Percentiles rank a stretch among this genome's conserved stretches.
These are phyloP conservation scores for Haberlea rhodopensis DNA, from an alignment of 257 asterid genomes.

Conservation along the genomic window DNA sequence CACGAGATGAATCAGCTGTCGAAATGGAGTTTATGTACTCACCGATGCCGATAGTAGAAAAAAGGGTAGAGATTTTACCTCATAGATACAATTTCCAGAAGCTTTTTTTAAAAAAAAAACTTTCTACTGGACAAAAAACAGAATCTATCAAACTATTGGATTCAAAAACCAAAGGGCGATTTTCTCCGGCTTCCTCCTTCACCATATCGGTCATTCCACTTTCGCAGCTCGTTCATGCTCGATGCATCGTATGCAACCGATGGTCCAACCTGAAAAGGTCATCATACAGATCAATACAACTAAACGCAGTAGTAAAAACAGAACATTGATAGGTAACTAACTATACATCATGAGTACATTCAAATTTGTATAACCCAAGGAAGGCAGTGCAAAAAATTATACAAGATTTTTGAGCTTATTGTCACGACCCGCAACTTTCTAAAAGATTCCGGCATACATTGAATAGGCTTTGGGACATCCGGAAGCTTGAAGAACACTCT, in stretches of 20 bases:
- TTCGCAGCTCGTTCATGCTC: constrained; percentile 89
- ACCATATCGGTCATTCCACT: constrained; percentile 97
- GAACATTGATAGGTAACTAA: too few species aligned
- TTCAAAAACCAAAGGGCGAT: constrained; percentile 76
- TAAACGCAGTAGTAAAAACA: background rate
- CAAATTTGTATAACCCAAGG: too few species aligned
- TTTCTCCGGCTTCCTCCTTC: constrained; percentile 95
- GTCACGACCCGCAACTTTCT: too few species aligned
- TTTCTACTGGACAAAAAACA: constrained; percentile 12
- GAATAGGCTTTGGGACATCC: too few species aligned
- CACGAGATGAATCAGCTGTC: background rate
- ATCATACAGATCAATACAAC: constrained; percentile 1
- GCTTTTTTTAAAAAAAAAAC: too few species aligned
- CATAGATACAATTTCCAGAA: constrained; percentile 23
- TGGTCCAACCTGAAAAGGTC: constrained; percentile 76
- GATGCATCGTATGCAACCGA: constrained; percentile 95
- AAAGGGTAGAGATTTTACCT: constrained; percentile 20
- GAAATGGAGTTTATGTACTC: background rate
- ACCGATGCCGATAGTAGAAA: background rate
- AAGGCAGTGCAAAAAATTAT: too few species aligned
- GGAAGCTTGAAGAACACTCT: too few species aligned
- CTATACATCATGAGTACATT: too few species aligned
- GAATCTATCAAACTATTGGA: constrained; percentile 14
- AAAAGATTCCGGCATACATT: too few species aligned
- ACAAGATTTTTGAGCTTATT: background rate